Percentiles rank a stretch among this genome's conserved stretches.
phyloP scores from a whole-genome alignment of 1,284 basidiomycete genomes.

The Cryptococcus sp. region DNA sequence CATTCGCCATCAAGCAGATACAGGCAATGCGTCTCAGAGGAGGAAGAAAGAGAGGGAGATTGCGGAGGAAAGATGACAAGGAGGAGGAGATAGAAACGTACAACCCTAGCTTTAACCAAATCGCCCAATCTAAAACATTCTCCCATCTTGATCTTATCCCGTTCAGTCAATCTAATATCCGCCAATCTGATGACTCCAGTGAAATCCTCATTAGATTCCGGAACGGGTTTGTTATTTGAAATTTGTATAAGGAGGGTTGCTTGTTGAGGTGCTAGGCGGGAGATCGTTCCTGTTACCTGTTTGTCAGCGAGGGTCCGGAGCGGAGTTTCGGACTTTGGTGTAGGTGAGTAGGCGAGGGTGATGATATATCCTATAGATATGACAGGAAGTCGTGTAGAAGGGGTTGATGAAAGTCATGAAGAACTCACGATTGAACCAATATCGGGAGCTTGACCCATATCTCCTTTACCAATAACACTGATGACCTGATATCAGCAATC shows the following conservation, averaged over 20 bases:
- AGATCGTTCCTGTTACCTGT: conserved; percentile 48
- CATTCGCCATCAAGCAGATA: no score
- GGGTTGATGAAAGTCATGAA: not conserved
- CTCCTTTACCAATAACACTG: conserved; percentile 43
- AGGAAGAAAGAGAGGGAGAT: not conserved
- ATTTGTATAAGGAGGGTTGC: conserved; percentile 83
- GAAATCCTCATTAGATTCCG: conserved; percentile 80
- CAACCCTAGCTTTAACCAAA: conserved; percentile 86
- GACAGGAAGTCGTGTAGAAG: not conserved
- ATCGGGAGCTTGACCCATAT: conserved; percentile 45
- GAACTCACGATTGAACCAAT: conserved; percentile 43
- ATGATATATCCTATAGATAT: not conserved
- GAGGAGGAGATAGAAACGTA: conserved; percentile 52
- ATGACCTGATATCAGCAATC: conserved; percentile 21
- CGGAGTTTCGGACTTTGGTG: not conserved
- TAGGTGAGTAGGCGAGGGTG: not conserved
- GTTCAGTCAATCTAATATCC: conserved; percentile 88
- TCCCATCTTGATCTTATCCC: conserved; percentile 85
- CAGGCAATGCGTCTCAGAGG: not conserved
- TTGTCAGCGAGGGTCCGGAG: conserved; percentile 1
- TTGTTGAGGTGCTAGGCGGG: conserved; percentile 79
- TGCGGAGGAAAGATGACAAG: not conserved
- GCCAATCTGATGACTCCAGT: conserved; percentile 85
- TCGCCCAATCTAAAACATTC: conserved; percentile 96
- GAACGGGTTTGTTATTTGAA: conserved; percentile 83